These are phyloP conservation scores for Pouteria campechiana DNA, from an alignment of 179 eudicot genomes.

Conservation along the genomic window DNA sequence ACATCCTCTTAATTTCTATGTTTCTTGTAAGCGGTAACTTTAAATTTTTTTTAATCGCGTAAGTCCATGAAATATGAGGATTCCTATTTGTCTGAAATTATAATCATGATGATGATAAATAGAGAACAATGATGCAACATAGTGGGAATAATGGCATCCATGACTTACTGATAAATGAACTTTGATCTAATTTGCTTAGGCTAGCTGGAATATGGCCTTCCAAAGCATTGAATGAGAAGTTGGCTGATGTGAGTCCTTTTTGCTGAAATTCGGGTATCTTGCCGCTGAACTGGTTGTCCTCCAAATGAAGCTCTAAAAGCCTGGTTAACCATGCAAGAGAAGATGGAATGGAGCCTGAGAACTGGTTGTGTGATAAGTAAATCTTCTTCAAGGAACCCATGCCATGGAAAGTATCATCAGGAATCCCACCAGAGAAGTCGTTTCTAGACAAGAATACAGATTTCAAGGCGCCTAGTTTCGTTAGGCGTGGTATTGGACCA, in stretches of 20 bases:
- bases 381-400: constrained; percentile 50
- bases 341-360: constrained; percentile 36
- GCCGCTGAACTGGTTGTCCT: constrained; percentile 56
- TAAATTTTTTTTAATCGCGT: too few relatives aligned
- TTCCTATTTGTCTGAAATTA: too few relatives aligned
- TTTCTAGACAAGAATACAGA: constrained; percentile 33
- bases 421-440: constrained; percentile 37
- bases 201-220: constrained; percentile 50
- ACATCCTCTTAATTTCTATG: too few relatives aligned
- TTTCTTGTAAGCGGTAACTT: too few relatives aligned
- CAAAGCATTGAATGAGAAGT: constrained; percentile 44
- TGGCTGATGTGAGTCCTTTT: constrained; percentile 21
- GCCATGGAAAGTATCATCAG: constrained; percentile 38
- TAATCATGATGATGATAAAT: too few relatives aligned
- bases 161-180: constrained; percentile 42
- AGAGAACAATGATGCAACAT: too few relatives aligned
- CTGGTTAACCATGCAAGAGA: constrained; percentile 35
- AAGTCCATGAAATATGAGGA: too few relatives aligned
- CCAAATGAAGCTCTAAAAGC: constrained; percentile 38
- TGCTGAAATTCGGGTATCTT: constrained; percentile 34
- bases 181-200: constrained; percentile 20
- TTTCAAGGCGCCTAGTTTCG: constrained; percentile 25
- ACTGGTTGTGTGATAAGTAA: constrained; percentile 29
- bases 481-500: constrained; percentile 31
- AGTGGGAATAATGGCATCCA: too few relatives aligned